Conservation (phyloP, 2,329 filamentous ascomycete species). For the Boeremia exigua region DNA sequence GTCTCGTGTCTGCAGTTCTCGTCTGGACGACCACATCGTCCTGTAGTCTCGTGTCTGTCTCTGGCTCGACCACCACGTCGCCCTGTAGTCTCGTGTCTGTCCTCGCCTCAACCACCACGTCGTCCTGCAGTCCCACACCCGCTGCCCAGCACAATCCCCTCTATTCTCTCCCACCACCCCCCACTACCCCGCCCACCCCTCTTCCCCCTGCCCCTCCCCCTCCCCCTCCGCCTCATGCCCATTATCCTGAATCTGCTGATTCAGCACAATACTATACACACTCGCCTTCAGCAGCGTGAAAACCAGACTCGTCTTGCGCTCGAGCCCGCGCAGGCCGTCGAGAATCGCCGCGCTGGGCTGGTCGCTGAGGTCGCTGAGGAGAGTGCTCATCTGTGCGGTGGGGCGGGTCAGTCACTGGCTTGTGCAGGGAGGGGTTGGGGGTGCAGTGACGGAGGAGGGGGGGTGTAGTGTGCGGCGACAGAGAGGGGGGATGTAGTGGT, state of each 20-base stretch:
- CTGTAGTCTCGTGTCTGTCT: not conserved
- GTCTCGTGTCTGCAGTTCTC: not conserved
- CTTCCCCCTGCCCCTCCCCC: constrained; percentile 36
- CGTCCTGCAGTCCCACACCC: no score
- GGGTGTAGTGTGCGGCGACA: no score
- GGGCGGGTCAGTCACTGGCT: not conserved
- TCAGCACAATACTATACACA: constrained; percentile 97
- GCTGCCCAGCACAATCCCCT: no score
- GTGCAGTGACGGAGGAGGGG: not conserved
- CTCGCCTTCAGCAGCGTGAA: constrained; percentile 97
- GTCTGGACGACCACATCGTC: not conserved
- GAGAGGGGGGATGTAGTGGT: no score
- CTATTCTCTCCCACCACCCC: no score
- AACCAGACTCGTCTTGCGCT: constrained; percentile 92
- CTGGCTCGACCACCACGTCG: no score
- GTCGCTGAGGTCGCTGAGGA: constrained; percentile 73
- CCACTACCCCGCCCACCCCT: constrained; percentile 5
- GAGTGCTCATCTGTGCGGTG: constrained; percentile 57
- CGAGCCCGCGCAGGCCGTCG: constrained; percentile 83
- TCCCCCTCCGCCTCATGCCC: constrained; percentile 28
- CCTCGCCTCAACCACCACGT: no score
- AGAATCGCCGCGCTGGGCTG: constrained; percentile 72
- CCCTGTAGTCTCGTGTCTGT: no score
- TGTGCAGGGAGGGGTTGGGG: not conserved
- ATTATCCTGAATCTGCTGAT: constrained; percentile 72